Percentiles rank a stretch among this genome's conserved stretches.
These are phyloP conservation scores for Stephania yunnanensis DNA, from an alignment of 164 flowering plant species.

Conservation along the genomic window DNA sequence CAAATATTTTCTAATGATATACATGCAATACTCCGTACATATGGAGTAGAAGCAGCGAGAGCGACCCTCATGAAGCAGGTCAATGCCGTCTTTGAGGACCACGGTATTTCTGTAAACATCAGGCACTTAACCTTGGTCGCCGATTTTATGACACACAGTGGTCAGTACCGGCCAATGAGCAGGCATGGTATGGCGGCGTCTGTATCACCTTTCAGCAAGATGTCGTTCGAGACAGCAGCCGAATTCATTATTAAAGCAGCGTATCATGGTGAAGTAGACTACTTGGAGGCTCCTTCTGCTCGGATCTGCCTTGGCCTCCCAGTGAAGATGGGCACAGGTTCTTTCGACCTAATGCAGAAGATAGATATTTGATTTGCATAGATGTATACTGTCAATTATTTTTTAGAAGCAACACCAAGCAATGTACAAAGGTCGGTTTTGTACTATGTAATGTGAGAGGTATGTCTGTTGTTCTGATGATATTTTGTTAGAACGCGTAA, in stretches of 20 bases:
- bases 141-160: slow-evolving; percentile 84
- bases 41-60: slow-evolving; percentile 95
- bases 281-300: slow-evolving; percentile 80
- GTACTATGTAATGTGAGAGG: neutral
- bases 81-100: slow-evolving; percentile 46
- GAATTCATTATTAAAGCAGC: slow-evolving; percentile 73
- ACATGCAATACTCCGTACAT: slow-evolving; percentile 59
- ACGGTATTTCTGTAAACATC: slow-evolving; percentile 61
- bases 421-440: neutral
- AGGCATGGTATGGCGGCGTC: slow-evolving; percentile 70
- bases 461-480: no score
- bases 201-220: slow-evolving; percentile 67
- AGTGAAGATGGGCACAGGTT: slow-evolving; percentile 83
- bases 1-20: slow-evolving; percentile 58
- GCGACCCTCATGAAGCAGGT: slow-evolving; percentile 67
- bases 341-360: slow-evolving; percentile 72
- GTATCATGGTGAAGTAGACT: slow-evolving; percentile 48
- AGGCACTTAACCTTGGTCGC: slow-evolving; percentile 76
- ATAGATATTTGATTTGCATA: slow-evolving; percentile 34
- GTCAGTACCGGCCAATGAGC: slow-evolving; percentile 75
- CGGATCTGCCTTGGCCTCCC: slow-evolving; percentile 85
- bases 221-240: slow-evolving; percentile 86
- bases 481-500: no score
- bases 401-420: neutral
- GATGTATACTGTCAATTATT: neutral